Base-by-base conservation (phyloP, 1,139 yeast genomes). In the Taphrina flavorubra region DNA sequence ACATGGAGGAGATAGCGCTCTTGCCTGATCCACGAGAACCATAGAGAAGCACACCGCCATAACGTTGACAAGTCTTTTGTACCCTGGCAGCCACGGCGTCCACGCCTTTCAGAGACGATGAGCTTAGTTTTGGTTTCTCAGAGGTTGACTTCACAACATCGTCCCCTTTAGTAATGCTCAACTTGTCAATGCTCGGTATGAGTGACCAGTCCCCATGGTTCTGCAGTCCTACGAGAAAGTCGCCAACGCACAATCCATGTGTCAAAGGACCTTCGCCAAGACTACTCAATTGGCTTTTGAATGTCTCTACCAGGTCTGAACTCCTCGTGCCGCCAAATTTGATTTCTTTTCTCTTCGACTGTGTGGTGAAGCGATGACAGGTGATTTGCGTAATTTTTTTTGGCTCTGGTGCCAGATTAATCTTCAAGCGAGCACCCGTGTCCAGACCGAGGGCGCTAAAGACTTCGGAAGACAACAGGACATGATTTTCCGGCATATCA, bases 11-110 rank as follows among this genome's bases (percentile, higher is more conserved):
- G 18, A 60, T 37, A 16, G 44, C 10, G 14, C 60, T 34, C 44
- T 92, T 92, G 0, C 97, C 98, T 72, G 91, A 83, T 0, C 97
- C 97, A 0, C 90, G 80, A 49, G 87, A 80, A 0, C 98, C 98
- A 73, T 86, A 83, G 0, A 92, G 76, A 67, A 90, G 79, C 0
- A 83, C 78, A 1, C 95, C 91, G 56, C 79, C 80, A 59, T 87
- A 83, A 63, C 83, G 76, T 13, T 80, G 76, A 11, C 89, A 76
- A 0, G 84, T 77, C 13, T 81, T 81, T 0, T 80, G 75, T 16
- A 86, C 76, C n/a, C 81, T 81, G 0, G 76, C 77, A 6, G 87
- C 73, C 1, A 81, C 75, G 1, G 77, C 75, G 51, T 87, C 87
- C 60, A 87, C 80, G 0, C 94, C 96, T 53, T 89, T 84, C 0